These are phyloP conservation scores for Naegleria gruberi DNA, from an alignment of 208 protist species.

Conservation along the genomic window DNA sequence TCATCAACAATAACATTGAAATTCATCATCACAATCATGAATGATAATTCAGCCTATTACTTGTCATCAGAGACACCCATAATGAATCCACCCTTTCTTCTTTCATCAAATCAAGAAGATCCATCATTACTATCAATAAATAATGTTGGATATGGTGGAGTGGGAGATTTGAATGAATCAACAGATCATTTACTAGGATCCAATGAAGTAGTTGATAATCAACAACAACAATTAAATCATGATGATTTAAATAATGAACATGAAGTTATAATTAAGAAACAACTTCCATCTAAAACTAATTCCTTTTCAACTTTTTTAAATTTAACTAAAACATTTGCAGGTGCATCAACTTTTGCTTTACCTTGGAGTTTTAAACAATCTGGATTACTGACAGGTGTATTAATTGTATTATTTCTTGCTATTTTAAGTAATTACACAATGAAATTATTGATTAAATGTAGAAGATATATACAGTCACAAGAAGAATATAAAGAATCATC, in stretches of 20 bases:
- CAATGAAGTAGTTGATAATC: too few relatives aligned
- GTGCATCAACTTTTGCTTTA: slow-evolving; percentile 1
- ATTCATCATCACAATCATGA: too few relatives aligned
- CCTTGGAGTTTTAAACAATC: slow-evolving; percentile 9
- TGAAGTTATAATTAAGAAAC: neutral
- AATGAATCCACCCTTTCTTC: too few relatives aligned
- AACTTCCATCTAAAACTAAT: neutral
- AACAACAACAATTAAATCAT: too few relatives aligned
- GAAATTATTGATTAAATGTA: neutral
- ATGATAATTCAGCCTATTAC: too few relatives aligned
- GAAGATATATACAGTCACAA: slow-evolving; percentile 9
- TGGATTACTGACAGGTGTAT: neutral
- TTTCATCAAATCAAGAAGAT: too few relatives aligned
- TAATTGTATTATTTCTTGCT: neutral
- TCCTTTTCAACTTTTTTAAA: neutral
- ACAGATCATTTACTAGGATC: too few relatives aligned
- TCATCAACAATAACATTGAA: too few relatives aligned
- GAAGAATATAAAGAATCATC: neutral
- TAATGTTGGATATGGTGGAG: too few relatives aligned
- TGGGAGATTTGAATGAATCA: too few relatives aligned
- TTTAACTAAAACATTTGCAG: neutral
- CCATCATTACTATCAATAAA: too few relatives aligned
- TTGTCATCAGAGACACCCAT: too few relatives aligned
- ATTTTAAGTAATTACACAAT: slow-evolving; percentile 14
- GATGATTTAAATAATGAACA: neutral